Evolutionary conservation across 371 early-diverging fungal species (phyloP).

Genomic region (Mortierella sp.): DNA sequence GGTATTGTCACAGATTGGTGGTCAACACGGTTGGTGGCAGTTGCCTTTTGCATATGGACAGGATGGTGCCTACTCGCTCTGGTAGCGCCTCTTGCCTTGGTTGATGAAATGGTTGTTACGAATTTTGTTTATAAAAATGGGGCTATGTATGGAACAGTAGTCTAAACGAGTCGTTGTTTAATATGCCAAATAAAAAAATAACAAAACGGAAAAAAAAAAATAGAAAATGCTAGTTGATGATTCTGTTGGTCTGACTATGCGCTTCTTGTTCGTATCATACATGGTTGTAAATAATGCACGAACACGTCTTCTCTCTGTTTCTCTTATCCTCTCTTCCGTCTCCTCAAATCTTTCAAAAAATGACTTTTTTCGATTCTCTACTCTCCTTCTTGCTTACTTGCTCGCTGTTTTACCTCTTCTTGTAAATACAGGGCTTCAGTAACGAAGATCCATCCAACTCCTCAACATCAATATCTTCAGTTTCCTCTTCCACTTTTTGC

Average conservation of each 20-base stretch:
- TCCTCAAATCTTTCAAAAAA: not conserved
- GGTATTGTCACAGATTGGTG: not conserved
- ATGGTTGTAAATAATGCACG: too few species aligned
- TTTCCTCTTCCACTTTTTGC: constrained; percentile 53
- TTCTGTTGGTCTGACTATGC: too few species aligned
- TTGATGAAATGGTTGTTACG: not conserved
- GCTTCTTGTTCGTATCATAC: too few species aligned
- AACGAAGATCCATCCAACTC: constrained; percentile 61
- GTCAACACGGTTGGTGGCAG: not conserved
- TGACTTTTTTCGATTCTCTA: not conserved
- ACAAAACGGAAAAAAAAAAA: too few species aligned
- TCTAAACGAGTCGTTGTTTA: too few species aligned
- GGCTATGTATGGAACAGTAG: too few species aligned
- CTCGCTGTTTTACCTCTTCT: constrained; percentile 73
- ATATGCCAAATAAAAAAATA: too few species aligned
- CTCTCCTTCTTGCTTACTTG: not conserved
- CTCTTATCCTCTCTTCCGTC: not conserved
- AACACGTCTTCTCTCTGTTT: too few species aligned
- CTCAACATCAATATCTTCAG: constrained; percentile 28
- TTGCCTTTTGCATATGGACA: not conserved
- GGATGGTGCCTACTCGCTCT: constrained; percentile 13
- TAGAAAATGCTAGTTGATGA: too few species aligned
- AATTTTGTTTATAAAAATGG: not conserved
- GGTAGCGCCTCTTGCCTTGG: not conserved
- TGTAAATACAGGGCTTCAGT: constrained; percentile 93